Evolutionary conservation across 768 basidiomycete species (phyloP).

Genomic region (Auricularia auricula-judae): DNA sequence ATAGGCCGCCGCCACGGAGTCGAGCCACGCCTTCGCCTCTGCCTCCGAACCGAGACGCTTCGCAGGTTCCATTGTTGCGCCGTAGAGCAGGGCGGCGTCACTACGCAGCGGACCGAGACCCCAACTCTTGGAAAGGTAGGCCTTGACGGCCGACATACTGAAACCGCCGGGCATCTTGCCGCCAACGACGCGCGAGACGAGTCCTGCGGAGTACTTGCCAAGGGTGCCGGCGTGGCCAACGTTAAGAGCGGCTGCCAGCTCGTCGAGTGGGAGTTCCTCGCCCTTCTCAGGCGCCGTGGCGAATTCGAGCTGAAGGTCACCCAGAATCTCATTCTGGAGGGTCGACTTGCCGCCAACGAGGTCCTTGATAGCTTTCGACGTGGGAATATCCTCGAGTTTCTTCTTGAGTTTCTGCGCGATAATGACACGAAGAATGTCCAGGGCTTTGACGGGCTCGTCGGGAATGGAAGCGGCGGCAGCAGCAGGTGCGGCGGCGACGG

Average conservation of each 20-base stretch:
- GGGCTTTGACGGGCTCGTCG: conserved; percentile 83
- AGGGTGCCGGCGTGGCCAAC: conserved; percentile 75
- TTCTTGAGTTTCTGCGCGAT: conserved; percentile 99
- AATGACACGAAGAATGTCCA: conserved; percentile 77
- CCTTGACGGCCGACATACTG: conserved; percentile 84
- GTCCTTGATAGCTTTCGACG: conserved; percentile 94
- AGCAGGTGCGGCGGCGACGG: conserved; percentile 34
- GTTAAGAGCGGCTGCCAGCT: conserved; percentile 77
- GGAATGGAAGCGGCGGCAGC: conserved; percentile 68
- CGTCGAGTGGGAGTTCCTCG: conserved; percentile 92
- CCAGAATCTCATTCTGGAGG: conserved; percentile 95
- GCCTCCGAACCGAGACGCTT: conserved; percentile 86
- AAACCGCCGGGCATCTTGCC: conserved; percentile 99
- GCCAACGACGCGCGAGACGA: conserved; percentile 85
- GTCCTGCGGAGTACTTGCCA: conserved; percentile 87
- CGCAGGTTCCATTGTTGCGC: conserved; percentile 84
- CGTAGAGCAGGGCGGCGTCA: conserved; percentile 83
- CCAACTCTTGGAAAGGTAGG: conserved; percentile 85
- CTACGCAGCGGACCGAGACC: conserved; percentile 86
- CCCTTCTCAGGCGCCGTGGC: conserved; percentile 93
- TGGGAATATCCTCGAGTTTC: conserved; percentile 74
- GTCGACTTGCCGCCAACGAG: conserved; percentile 98
- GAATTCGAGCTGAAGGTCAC: conserved; percentile 94
- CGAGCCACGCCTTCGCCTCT: conserved; percentile 92
- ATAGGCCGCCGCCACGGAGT: conserved; percentile 71